A percentile compares a stretch with the other conserved stretches of the same genome.
Conservation (phyloP, 2,329 filamentous ascomycete genomes). For the Xenosphaeropsis pyriputrescens region DNA sequence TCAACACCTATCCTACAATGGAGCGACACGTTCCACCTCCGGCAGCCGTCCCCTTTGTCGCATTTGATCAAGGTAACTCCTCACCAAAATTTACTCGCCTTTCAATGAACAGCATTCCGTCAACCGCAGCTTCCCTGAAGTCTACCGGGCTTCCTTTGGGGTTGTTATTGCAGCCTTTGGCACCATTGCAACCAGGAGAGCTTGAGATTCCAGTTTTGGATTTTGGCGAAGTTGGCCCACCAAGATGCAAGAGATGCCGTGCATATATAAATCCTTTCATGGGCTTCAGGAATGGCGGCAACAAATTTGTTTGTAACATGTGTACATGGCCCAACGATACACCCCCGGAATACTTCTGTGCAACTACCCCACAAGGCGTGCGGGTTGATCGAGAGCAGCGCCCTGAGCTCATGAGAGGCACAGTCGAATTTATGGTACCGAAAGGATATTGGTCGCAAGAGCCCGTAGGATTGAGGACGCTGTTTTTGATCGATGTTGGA, state of each 20-base stretch:
- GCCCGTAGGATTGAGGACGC: slow-evolving; percentile 72
- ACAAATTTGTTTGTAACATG: slow-evolving; percentile 96
- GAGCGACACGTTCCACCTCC: slow-evolving; percentile 87
- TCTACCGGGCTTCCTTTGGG: slow-evolving; percentile 78
- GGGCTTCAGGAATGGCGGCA: slow-evolving; percentile 87
- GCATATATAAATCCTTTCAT: slow-evolving; percentile 99
- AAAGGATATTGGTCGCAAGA: slow-evolving; percentile 98
- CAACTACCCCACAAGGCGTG: slow-evolving; percentile 73
- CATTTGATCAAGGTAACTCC: slow-evolving; percentile 92
- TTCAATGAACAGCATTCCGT: slow-evolving; percentile 85
- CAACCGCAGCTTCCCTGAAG: slow-evolving; percentile 62
- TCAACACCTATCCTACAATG: slow-evolving; percentile 86
- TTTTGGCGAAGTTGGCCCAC: slow-evolving; percentile 83
- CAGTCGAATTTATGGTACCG: slow-evolving; percentile 90
- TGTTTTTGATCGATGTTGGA: slow-evolving; percentile 89
- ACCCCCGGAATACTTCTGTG: slow-evolving; percentile 80
- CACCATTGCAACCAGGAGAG: slow-evolving; percentile 71
- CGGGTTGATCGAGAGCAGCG: slow-evolving; percentile 79
- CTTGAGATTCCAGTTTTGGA: slow-evolving; percentile 81
- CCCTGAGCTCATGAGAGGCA: slow-evolving; percentile 80
- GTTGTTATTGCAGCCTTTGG: slow-evolving; percentile 77
- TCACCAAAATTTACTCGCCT: slow-evolving; percentile 88
- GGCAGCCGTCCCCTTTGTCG: slow-evolving; percentile 75
- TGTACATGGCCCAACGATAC: slow-evolving; percentile 97
- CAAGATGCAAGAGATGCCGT: slow-evolving; percentile 81